A percentile compares a stretch with the other conserved stretches of the same genome.
These are phyloP conservation scores for Cyathus striatus DNA, from an alignment of 768 basidiomycete genomes.

Conservation along the genomic window DNA sequence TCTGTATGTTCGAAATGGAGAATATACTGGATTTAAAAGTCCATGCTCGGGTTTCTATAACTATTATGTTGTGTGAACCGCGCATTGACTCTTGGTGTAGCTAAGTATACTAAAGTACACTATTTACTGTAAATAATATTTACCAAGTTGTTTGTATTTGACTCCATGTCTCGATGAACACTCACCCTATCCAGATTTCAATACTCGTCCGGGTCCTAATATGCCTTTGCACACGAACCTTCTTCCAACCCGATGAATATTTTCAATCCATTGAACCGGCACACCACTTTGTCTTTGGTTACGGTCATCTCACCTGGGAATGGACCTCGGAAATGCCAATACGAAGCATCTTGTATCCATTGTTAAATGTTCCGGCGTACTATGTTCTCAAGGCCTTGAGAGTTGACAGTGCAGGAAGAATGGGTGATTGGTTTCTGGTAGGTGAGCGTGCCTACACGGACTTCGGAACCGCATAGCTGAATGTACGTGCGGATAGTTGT, in stretches of 20 bases:
- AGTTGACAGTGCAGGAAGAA: conserved; percentile 35
- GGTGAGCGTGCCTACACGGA: conserved; percentile 22
- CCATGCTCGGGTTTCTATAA: no score
- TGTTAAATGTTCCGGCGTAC: conserved; percentile 75
- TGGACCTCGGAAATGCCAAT: conserved; percentile 73
- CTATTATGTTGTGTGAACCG: no score
- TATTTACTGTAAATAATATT: no score
- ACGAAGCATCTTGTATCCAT: conserved; percentile 78
- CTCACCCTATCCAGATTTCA: conserved; percentile 26
- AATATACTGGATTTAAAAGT: no score
- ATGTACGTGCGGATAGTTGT: conserved; percentile 46
- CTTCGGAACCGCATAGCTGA: conserved; percentile 2
- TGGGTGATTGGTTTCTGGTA: conserved; percentile 58
- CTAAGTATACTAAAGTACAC: no score
- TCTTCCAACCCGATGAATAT: conserved; percentile 97
- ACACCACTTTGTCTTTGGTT: conserved; percentile 83
- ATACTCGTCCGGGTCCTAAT: conserved; percentile 49
- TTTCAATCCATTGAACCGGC: conserved; percentile 94
- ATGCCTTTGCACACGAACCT: conserved; percentile 71
- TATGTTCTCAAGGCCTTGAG: conserved; percentile 55
- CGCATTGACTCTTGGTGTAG: no score
- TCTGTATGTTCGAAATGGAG: no score
- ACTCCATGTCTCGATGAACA: no score
- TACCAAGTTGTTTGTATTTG: no score
- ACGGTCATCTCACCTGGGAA: conserved; percentile 94